Base-by-base conservation (phyloP, 345 rosid genomes). In the Syzygium aromaticum region DNA sequence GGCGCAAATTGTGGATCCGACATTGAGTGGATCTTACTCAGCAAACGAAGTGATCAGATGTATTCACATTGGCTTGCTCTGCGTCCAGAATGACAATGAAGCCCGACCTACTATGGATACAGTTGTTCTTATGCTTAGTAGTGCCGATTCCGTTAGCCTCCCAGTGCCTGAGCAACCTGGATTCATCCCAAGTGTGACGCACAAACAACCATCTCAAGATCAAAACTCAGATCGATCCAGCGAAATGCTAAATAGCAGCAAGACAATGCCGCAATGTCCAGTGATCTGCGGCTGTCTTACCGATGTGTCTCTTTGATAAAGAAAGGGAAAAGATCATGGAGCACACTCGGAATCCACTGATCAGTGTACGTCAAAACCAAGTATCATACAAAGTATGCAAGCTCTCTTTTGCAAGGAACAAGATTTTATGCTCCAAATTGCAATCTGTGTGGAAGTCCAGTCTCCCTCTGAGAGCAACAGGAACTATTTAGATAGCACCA, bases 91-190 rank as follows among this genome's bases (percentile, higher is more conserved):
- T 4, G 12, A 46, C 8, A 77, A 85, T 56, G 49, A 52, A 10
- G 90, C 86, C 8, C 63, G 90, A 78, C 91, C 91, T 25, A 40
- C 89, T n/a, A 90, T 85, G 88, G 80, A 88, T 11, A 23, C 80
- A 16, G 86, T 88, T 46, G 40, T 88, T 57, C 78, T 87, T 30
- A 87, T 86, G 89, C 86, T 91, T 43, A 86, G 54, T 28, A 84
- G 30, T 49, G 49, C 11, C 27, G 40, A 13, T 61, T 61, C n/a
- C 11, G 43, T 84, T 38, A 16, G 61, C 73, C 73, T 61, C 73
- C 73, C 73, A 0, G 3, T 61, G 73, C 73, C 73, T 10, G 38
- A 61, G 73, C 73, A 61, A 61, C 73, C 38, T 61, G 63, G 63
- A 84, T 53, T 53, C 27, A 9, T 61, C 73, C 19, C 73, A n/a